Evolutionary conservation across 495 filamentous ascomycete species (phyloP).

Genomic region (Lasiosphaeris hirsuta): DNA sequence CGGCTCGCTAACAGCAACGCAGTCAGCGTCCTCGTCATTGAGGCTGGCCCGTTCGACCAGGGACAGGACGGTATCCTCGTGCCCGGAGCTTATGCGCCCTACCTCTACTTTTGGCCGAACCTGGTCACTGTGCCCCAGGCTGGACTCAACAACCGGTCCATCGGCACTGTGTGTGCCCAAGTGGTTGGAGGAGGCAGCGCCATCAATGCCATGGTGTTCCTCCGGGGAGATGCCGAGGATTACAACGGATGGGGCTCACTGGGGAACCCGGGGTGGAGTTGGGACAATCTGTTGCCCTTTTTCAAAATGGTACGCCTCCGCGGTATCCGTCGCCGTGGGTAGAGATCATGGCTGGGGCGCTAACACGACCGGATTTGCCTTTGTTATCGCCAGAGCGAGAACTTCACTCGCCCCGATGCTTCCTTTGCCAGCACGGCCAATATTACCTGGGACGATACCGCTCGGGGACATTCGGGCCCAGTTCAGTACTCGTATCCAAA

Average conservation of each 20-base stretch:
- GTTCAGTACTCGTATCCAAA: slow-evolving; percentile 40
- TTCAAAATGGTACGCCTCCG: slow-evolving; percentile 44
- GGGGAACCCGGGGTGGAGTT: slow-evolving; percentile 62
- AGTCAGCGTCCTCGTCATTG: slow-evolving; percentile 42
- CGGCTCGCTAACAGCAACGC: slow-evolving; percentile 11
- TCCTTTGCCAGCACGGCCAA: slow-evolving; percentile 24
- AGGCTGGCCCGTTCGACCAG: slow-evolving; percentile 37
- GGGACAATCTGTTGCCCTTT: slow-evolving; percentile 58
- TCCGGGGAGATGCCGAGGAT: slow-evolving; percentile 42
- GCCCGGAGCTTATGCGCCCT: slow-evolving; percentile 26
- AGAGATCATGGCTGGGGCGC: too few species aligned
- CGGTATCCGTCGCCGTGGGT: too few species aligned
- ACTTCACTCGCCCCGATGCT: slow-evolving; percentile 23
- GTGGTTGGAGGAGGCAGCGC: slow-evolving; percentile 43
- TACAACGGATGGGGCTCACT: slow-evolving; percentile 58
- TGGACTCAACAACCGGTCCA: slow-evolving; percentile 24
- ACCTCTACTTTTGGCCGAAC: slow-evolving; percentile 27
- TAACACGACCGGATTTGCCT: background rate
- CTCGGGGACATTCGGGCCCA: slow-evolving; percentile 38
- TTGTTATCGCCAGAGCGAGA: slow-evolving; percentile 22
- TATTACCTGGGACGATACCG: slow-evolving; percentile 39
- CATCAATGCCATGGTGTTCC: slow-evolving; percentile 44
- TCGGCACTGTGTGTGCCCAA: slow-evolving; percentile 22
- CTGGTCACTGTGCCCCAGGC: slow-evolving; percentile 21
- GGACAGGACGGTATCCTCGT: slow-evolving; percentile 27